Base-by-base conservation (phyloP, 345 rosid species). In the Durio zibethinus region DNA sequence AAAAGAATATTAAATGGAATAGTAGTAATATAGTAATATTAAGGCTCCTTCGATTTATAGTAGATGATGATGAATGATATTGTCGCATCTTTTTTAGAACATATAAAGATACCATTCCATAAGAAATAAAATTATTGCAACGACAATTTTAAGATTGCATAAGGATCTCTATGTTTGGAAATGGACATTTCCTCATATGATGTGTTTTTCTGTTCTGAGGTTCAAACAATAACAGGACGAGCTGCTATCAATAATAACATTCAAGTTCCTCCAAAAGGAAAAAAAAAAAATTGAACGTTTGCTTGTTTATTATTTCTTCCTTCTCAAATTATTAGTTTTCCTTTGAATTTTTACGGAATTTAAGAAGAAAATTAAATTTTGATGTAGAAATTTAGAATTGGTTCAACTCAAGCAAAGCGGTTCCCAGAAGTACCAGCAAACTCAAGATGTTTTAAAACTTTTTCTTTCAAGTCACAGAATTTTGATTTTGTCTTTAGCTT, bases 121-220 rank as follows among this genome's bases (percentile, higher is more conserved):
- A 27, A 0, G 20, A 35, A 18, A 33, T 10, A 7, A 42, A 42
- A 42, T 21, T 23, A 23, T 68, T 15, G 38, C 9, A 14, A 43
- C 12, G 10, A 27, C 43, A 45, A 45, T 15, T 25, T 69, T 15
- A 10, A n/a, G 23, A 7, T 47, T 16, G 23, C 38, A 12, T 27
- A 48, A 70, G 42, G 43, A 71, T 71, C 27, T 71, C 42, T 50
- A 29, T 20, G 74, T 71, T 31, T 50, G 60, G 59, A 48, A 9
- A 48, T 71, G 42, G 43, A 71, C 43, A 48, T 70, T 3, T 29
- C 40, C 42, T 48, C 74, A 29, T 71, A 71, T 71, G 42, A 48
- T 70, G 40, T 47, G 59, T 70, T 47, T 70, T 10, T 10, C 27
- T 33, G 10, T 31, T 11, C 7, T 29, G 2, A 29, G 16, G 38